Base-by-base conservation (phyloP, 768 basidiomycete genomes). In the Lentinula detonsa region DNA sequence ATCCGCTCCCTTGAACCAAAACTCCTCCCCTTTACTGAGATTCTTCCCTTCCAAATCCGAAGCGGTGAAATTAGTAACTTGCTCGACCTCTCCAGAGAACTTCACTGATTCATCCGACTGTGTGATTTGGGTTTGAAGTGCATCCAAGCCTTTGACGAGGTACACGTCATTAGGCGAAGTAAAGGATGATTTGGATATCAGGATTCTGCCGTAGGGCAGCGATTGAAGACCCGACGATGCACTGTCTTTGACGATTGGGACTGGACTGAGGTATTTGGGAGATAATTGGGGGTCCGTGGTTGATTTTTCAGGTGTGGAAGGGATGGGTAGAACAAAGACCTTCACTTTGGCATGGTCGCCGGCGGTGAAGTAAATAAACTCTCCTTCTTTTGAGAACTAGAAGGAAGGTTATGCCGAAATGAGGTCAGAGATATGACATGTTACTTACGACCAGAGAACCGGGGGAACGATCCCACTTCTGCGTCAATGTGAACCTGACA, bases 1-100 rank as follows among this genome's bases (percentile, higher is more conserved):
- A 65, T 87, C 74, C 3, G 91, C 91, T 9, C 96, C 96, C 62
- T 85, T 82, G 76, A 97, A 98, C 86, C 88, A 93, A 68, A 98
- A 91, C 61, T 91, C 86, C 66, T 95, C 88, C 13, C 88, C 91
- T 7, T 71, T 67, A 60, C 76, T 75, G 42, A 96, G 76, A 23
- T 73, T 60, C 72, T 89, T 92, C 7, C 74, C 80, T 54, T 79
- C 72, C 54, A 94, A 72, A 5, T 78, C 78, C 8, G 77, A 70
- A 45, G 75, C 77, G 0, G 88, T 81, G 70, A 96, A 87, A 42
- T 73, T 67, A 2, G 95, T 93, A 43, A 95, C 67, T 64, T 83
- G 84, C 16, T 77, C 72, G 2, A 83, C 71, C n/a, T 76, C 68
- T 21, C 74, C 71, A 53, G 72, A 66, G 48, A 74, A 70, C 37